phyloP scores from a whole-genome alignment of 352 stramenopile genomes.

The Bremia lactucae region DNA sequence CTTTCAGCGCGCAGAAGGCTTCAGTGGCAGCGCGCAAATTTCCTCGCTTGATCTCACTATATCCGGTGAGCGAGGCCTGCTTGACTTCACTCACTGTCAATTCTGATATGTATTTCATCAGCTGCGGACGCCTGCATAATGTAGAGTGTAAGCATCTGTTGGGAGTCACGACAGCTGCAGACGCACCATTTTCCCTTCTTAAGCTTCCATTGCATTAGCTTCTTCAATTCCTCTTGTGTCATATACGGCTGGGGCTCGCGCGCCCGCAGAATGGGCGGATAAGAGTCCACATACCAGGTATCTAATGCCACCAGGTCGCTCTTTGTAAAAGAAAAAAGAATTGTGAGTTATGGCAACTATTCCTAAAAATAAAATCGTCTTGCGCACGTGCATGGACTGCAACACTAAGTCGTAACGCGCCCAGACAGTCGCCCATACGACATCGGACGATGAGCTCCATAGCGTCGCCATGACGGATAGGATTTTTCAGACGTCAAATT shows the following conservation, averaged over 20 bases:
- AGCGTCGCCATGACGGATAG: slow-evolving; percentile 9
- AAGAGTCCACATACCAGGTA: slow-evolving; percentile 35
- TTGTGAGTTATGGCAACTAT: background rate
- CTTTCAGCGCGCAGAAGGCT: slow-evolving; percentile 51
- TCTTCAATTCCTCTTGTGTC: slow-evolving; percentile 39
- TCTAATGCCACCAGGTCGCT: slow-evolving; percentile 46
- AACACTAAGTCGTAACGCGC: slow-evolving; percentile 32
- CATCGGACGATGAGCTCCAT: slow-evolving; percentile 16
- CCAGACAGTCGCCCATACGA: slow-evolving; percentile 29
- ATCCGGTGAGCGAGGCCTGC: slow-evolving; percentile 30
- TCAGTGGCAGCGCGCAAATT: slow-evolving; percentile 36
- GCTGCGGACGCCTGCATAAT: slow-evolving; percentile 38
- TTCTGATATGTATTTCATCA: slow-evolving; percentile 60
- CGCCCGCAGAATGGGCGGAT: slow-evolving; percentile 28
- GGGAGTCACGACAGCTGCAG: background rate
- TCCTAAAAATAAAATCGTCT: background rate
- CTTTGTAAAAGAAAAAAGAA: slow-evolving; percentile 19
- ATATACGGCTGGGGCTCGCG: slow-evolving; percentile 43
- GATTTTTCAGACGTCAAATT: slow-evolving; percentile 9
- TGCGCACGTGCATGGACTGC: slow-evolving; percentile 24
- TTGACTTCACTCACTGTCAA: slow-evolving; percentile 38
- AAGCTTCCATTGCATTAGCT: slow-evolving; percentile 78
- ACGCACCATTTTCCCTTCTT: slow-evolving; percentile 76
- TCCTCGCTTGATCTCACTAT: slow-evolving; percentile 18
- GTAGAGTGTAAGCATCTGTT: background rate